Evolutionary conservation across 148 eudicot genomes (phyloP), one percentile per base, ranked within the genome.

Genomic region (Rhododendron simsii): DNA sequence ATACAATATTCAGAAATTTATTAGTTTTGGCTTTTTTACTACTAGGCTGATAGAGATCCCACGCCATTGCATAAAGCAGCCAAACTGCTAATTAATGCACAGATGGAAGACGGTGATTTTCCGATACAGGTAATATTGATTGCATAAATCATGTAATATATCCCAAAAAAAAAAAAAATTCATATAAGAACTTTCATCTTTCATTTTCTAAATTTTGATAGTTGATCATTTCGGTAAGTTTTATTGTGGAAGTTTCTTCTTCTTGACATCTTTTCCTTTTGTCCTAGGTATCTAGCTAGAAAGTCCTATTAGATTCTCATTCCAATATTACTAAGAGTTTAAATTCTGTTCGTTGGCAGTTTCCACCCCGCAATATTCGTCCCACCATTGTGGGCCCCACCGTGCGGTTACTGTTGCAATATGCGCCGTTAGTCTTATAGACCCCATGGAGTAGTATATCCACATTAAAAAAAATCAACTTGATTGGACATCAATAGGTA

Each of bases 281-380:
- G 57, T 51, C 16, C 21, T 16, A 5, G 61, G n/a, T 57, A 57
- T 57, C n/a, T 57, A 57, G 65, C 65, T 57, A 57, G 65, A 57
- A 57, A 57, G 65, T 18, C 23, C 23, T 57, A 4, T 57, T 11
- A 51, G 87, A 89, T 50, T 91, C 93, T 91, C 93, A 90, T 79
- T 88, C 89, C 90, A 67, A 9, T 55, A 55, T 55, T 51, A 55
- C 2, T 9, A 7, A 39, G 16, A 3, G 59, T 14, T 53, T 2
- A 53, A 53, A 53, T 53, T 53, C 4, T 13, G 59, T 15, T 15
- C 2, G 11, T 47, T 11, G 59, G 20, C 5, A 14, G 20, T 14
- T 53, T 53, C 59, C 1, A 53, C 50, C 2, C 4, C 0, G 3
- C 1, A 13, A 13, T 53, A 14, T 53, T 53, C 16, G 20, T 13